A percentile compares a stretch with the other conserved stretches of the same genome.
Conservation (phyloP, 345 rosid species). For the Pistacia vera region DNA sequence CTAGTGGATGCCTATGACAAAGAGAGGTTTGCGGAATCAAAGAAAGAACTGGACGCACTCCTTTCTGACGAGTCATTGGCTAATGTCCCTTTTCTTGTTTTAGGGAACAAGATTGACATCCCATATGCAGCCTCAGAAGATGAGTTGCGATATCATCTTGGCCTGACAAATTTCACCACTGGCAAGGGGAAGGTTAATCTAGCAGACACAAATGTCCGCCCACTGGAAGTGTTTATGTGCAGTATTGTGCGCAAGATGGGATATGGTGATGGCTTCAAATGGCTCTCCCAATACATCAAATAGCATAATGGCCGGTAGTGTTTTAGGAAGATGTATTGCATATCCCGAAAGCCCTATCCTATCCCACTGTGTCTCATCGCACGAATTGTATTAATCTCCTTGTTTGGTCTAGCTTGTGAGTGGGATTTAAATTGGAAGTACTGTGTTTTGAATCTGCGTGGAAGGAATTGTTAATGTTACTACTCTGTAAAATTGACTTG, state of each 20-base stretch:
- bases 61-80: constrained; percentile 76
- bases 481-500: constrained; percentile 42
- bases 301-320: constrained; percentile 24
- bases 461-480: constrained; percentile 29
- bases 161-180: constrained; percentile 72
- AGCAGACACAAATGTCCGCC: constrained; percentile 65
- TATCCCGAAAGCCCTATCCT: constrained; percentile 5
- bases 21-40: constrained; percentile 80
- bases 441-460: constrained; percentile 38
- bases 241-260: constrained; percentile 89
- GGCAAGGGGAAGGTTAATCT: constrained; percentile 78
- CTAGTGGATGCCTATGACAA: constrained; percentile 85
- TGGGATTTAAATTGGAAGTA: constrained; percentile 31
- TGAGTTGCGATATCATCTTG: constrained; percentile 73
- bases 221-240: constrained; percentile 85
- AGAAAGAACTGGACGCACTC: constrained; percentile 81
- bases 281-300: constrained; percentile 82
- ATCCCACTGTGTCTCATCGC: constrained; percentile 1
- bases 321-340: constrained; percentile 13
- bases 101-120: constrained; percentile 83
- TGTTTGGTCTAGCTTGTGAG: constrained; percentile 21
- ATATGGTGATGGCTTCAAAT: constrained; percentile 80
- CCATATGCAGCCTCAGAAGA: constrained; percentile 87
- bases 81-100: constrained; percentile 65
- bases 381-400: constrained; percentile 17